Conservation (phyloP, 768 basidiomycete genomes). For the Mycena epipterygia region DNA sequence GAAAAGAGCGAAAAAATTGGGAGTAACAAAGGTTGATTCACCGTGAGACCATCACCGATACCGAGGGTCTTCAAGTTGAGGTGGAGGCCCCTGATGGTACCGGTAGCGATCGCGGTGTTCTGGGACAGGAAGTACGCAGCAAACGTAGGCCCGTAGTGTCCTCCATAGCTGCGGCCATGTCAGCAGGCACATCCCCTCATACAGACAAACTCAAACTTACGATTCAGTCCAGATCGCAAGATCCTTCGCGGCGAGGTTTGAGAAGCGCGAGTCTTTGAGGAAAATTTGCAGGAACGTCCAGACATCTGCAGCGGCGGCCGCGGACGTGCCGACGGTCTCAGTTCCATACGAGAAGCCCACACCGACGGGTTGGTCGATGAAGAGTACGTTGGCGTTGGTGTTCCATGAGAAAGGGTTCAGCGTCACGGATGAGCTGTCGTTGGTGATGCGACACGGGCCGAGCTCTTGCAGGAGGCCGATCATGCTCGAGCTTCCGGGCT, state of each 20-base stretch:
- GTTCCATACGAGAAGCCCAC: constrained; percentile 74
- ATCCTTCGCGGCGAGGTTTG: constrained; percentile 58
- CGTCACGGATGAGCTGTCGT: constrained; percentile 62
- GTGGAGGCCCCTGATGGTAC: constrained; percentile 57
- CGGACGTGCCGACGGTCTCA: constrained; percentile 63
- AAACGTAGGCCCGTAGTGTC: constrained; percentile 80
- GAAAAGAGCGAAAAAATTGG: too few species aligned
- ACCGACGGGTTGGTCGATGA: constrained; percentile 75
- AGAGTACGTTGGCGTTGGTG: constrained; percentile 67
- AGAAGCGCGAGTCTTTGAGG: constrained; percentile 66
- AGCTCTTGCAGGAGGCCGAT: constrained; percentile 80
- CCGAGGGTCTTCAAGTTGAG: constrained; percentile 74
- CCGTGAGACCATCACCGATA: constrained; percentile 74
- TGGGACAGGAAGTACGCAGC: constrained; percentile 74
- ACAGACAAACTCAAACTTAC: constrained; percentile 41
- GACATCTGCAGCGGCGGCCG: constrained; percentile 67
- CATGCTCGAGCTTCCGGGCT: constrained; percentile 71
- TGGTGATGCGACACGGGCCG: constrained; percentile 79
- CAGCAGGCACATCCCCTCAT: not conserved
- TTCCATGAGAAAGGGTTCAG: constrained; percentile 73
- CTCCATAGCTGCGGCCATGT: constrained; percentile 66
- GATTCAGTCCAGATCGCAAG: constrained; percentile 79
- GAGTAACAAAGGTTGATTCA: constrained; percentile 37
- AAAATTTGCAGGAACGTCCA: constrained; percentile 78
- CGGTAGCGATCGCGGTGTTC: constrained; percentile 67